Conservation (phyloP, 495 filamentous ascomycete genomes). For the Saxophila tyrrhenica region DNA sequence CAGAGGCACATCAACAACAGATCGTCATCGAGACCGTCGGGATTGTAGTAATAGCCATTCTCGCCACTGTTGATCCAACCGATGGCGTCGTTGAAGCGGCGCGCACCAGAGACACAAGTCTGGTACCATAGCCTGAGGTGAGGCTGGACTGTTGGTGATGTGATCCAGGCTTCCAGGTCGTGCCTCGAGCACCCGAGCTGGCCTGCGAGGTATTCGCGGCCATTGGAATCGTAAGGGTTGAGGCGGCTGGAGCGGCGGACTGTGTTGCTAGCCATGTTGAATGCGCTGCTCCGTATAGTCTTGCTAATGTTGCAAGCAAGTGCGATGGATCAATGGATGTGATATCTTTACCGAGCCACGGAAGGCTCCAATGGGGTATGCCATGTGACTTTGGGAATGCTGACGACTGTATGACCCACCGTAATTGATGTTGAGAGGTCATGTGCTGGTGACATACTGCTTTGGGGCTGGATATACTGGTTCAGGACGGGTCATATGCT, state of each 20-base stretch:
- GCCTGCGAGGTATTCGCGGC: conserved; percentile 5
- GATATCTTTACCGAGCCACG: neutral
- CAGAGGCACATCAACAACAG: conserved; percentile 6
- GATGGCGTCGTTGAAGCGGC: conserved; percentile 7
- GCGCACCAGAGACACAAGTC: neutral
- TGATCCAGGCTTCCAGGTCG: conserved; percentile 4
- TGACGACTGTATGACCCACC: too few species aligned
- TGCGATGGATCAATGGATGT: neutral
- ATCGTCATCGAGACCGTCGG: conserved; percentile 3
- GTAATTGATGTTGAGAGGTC: neutral
- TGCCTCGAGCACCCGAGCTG: neutral
- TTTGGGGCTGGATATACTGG: too few species aligned
- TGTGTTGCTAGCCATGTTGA: neutral
- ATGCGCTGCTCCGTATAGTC: neutral
- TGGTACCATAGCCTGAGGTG: conserved; percentile 7
- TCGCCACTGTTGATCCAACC: conserved; percentile 9
- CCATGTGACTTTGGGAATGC: too few species aligned
- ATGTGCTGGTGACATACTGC: too few species aligned
- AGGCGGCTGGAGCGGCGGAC: conserved; percentile 1
- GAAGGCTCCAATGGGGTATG: neutral
- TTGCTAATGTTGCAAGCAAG: neutral
- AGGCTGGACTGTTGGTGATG: conserved; percentile 2
- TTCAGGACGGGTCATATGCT: neutral
- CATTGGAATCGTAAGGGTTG: conserved; percentile 4
- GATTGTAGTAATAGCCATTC: conserved; percentile 4